Percentiles rank a stretch among this genome's conserved stretches.
phyloP scores from a whole-genome alignment of 202 grass and related monocot genomes.

The Saccharum hybrid region DNA sequence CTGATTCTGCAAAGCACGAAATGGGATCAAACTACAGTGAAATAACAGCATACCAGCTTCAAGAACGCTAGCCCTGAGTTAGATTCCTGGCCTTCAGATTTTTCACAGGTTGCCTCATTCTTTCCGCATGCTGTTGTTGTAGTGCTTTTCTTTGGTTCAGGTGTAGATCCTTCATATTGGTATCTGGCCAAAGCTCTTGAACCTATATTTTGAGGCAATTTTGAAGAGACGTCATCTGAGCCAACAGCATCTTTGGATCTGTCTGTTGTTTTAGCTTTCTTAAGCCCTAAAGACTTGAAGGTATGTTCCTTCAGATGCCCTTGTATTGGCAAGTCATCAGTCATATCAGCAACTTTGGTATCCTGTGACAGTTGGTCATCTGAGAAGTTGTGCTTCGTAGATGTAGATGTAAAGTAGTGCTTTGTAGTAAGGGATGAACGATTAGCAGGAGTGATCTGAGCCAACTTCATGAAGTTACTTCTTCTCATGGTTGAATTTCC shows the following conservation, averaged over 20 bases:
- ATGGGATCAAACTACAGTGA: conserved; percentile 40
- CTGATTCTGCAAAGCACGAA: conserved; percentile 27
- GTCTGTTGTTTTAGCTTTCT: conserved; percentile 69
- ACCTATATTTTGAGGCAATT: conserved; percentile 46
- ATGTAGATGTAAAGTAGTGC: conserved; percentile 41
- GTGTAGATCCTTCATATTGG: conserved; percentile 39
- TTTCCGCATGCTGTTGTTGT: conserved; percentile 48
- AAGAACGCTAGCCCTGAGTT: conserved; percentile 72
- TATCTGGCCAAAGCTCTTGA: conserved; percentile 39
- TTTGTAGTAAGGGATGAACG: conserved; percentile 63
- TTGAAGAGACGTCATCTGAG: conserved; percentile 37
- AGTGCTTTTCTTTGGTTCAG: conserved; percentile 37
- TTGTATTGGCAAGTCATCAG: conserved; percentile 34
- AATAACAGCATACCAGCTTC: conserved; percentile 57
- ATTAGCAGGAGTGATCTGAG: conserved; percentile 79
- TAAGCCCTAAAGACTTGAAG: conserved; percentile 48
- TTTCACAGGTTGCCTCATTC: conserved; percentile 46
- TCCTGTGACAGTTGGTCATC: conserved; percentile 46
- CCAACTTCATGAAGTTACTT: conserved; percentile 57
- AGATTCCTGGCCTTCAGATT: conserved; percentile 51
- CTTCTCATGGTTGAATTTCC: conserved; percentile 48
- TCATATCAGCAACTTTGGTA: conserved; percentile 61
- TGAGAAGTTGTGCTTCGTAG: conserved; percentile 41
- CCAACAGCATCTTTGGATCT: conserved; percentile 34
- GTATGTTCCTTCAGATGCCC: conserved; percentile 34